These are phyloP conservation scores for Esteya vermicola DNA, from an alignment of 2,329 filamentous ascomycete genomes.

Conservation along the genomic window DNA sequence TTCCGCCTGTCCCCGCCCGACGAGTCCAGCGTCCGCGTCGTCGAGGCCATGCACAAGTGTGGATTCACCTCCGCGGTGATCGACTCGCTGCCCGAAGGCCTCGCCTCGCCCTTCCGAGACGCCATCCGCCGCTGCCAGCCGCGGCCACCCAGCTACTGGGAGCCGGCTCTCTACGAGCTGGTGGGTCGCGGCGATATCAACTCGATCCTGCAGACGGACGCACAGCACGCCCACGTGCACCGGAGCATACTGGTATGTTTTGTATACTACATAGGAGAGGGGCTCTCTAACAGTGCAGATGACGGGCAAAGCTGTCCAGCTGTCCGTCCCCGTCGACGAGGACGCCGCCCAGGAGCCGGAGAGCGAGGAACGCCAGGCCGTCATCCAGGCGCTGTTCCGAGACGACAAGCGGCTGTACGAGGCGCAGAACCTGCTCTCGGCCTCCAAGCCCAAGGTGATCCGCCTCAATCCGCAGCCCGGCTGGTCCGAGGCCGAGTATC, in stretches of 20 bases:
- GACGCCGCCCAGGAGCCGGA: constrained; percentile 58
- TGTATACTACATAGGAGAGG: not conserved
- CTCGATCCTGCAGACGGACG: constrained; percentile 41
- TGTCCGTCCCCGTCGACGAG: constrained; percentile 48
- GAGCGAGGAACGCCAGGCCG: constrained; percentile 67
- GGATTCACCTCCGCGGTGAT: constrained; percentile 54
- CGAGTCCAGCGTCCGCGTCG: constrained; percentile 44
- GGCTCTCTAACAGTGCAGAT: not conserved
- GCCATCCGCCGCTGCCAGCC: constrained; percentile 72
- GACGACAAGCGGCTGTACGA: constrained; percentile 85
- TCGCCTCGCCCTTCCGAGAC: constrained; percentile 71
- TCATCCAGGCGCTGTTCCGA: constrained; percentile 77
- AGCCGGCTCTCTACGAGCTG: constrained; percentile 53
- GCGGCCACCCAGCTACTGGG: constrained; percentile 68
- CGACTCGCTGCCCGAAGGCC: constrained; percentile 71
- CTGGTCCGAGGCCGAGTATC: constrained; percentile 73
- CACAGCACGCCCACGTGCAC: constrained; percentile 15
- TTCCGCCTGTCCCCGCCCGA: constrained; percentile 42
- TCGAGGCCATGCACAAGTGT: constrained; percentile 59
- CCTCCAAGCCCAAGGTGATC: constrained; percentile 65
- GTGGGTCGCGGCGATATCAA: constrained; percentile 73
- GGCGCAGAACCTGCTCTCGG: constrained; percentile 72
- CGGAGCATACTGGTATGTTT: constrained; percentile 1
- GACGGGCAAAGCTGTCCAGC: not conserved
- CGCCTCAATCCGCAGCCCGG: constrained; percentile 59